These are phyloP conservation scores for Trametes sanguinea DNA, from an alignment of 768 basidiomycete genomes.

Conservation along the genomic window DNA sequence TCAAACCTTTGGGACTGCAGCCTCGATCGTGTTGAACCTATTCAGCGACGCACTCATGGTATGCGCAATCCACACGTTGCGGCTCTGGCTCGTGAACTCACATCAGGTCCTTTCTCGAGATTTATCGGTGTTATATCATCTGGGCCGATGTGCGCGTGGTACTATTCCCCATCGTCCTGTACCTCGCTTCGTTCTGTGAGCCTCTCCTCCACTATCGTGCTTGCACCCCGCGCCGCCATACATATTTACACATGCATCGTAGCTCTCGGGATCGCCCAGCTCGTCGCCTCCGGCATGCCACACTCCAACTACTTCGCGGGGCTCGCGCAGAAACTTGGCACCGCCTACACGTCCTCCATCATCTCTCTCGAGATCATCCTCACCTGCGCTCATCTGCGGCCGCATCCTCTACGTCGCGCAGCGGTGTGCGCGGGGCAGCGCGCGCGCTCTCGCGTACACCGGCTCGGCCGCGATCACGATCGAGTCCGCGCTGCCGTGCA, in stretches of 20 bases:
- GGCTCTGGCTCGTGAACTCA: not conserved
- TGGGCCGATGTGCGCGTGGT: slow-evolving; percentile 5
- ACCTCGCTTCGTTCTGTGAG: slow-evolving; percentile 9
- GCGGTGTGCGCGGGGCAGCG: not conserved
- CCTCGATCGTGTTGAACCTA: slow-evolving; percentile 33
- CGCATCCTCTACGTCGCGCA: slow-evolving; percentile 12
- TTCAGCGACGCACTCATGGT: slow-evolving; percentile 44
- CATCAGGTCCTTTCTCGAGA: not conserved
- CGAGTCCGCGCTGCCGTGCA: slow-evolving; percentile 22
- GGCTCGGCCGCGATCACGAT: slow-evolving; percentile 10
- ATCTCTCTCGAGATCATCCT: slow-evolving; percentile 19
- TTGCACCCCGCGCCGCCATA: slow-evolving; percentile 13
- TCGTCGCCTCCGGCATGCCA: slow-evolving; percentile 11
- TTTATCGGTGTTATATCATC: slow-evolving; percentile 7
- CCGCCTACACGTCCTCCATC: slow-evolving; percentile 6
- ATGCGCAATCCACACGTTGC: slow-evolving; percentile 15
- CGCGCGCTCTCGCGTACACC: not conserved
- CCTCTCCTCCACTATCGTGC: not conserved
- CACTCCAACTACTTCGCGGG: slow-evolving; percentile 6
- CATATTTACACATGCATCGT: not conserved
- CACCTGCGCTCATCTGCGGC: slow-evolving; percentile 20
- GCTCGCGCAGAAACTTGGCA: slow-evolving; percentile 3
- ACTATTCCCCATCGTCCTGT: slow-evolving; percentile 10
- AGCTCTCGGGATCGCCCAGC: slow-evolving; percentile 17
- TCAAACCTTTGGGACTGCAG: slow-evolving; percentile 32